phyloP scores from a whole-genome alignment of 225 moss, liverwort and hornwort genomes.

The Thuidium tamariscinum region DNA sequence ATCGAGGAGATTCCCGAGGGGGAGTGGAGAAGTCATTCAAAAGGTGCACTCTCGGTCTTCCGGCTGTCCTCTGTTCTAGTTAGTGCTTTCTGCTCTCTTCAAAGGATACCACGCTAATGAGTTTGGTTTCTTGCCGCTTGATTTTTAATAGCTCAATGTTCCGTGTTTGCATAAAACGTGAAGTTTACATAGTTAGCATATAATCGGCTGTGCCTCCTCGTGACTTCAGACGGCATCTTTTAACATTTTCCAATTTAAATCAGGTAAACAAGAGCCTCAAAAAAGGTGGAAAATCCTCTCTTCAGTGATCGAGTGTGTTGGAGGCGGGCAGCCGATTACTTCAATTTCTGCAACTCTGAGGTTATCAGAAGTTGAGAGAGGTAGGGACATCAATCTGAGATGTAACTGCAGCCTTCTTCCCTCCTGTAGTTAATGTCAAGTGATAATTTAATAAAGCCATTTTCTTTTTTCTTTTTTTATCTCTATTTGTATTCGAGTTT shows the following conservation, averaged over 20 bases:
- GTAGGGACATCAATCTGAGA: background rate
- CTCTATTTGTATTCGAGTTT: background rate
- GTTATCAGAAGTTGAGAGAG: slow-evolving; percentile 5
- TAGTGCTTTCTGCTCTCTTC: background rate
- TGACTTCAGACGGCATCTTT: background rate
- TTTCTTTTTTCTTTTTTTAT: background rate
- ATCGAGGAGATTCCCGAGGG: slow-evolving; percentile 80
- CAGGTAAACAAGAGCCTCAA: slow-evolving; percentile 16
- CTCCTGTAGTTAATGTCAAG: background rate
- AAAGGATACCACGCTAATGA: background rate
- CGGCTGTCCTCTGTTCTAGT: background rate
- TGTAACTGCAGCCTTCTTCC: background rate
- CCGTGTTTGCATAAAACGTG: background rate
- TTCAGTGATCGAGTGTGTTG: slow-evolving; percentile 54
- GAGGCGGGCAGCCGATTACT: slow-evolving; percentile 20
- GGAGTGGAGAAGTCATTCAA: slow-evolving; percentile 29
- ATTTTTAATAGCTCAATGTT: background rate
- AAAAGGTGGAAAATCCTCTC: slow-evolving; percentile 33
- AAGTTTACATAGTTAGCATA: background rate
- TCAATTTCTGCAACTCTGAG: slow-evolving; percentile 27
- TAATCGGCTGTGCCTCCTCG: background rate
- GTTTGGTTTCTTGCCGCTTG: background rate
- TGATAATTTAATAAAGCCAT: background rate
- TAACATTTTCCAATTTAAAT: background rate
- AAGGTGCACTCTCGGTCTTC: slow-evolving; percentile 10